Evolutionary conservation across 108 stramenopile genomes (phyloP).

Genomic region (Nitzschia sp.): DNA sequence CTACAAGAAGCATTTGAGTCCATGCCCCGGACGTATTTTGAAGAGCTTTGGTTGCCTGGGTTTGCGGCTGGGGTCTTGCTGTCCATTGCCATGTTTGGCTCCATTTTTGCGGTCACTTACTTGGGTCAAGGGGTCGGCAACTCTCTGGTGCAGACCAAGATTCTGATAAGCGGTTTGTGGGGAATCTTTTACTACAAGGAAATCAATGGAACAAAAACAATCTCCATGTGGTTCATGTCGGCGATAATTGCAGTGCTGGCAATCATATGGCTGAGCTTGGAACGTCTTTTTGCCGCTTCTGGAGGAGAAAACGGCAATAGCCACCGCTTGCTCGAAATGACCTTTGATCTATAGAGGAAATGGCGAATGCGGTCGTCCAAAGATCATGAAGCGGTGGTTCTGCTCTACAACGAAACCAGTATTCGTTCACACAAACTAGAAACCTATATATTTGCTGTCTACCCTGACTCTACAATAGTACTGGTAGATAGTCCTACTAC

Average conservation of each 20-base stretch:
- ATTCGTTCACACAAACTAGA: no score
- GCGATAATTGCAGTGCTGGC: conserved; percentile 62
- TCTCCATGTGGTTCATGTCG: conserved; percentile 69
- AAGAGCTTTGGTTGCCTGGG: conserved; percentile 61
- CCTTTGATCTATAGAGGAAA: no score
- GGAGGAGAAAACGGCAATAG: not conserved
- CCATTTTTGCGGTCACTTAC: conserved; percentile 68
- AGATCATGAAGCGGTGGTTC: not conserved
- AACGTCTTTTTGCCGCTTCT: conserved; percentile 32
- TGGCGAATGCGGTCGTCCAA: no score
- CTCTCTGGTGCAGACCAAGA: conserved; percentile 48
- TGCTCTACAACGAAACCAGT: not conserved
- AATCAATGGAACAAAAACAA: conserved; percentile 45
- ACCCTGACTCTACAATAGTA: no score
- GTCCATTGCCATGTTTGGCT: conserved; percentile 74
- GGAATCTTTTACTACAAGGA: conserved; percentile 82
- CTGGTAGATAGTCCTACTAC: no score
- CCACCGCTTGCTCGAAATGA: not conserved
- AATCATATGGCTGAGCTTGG: conserved; percentile 71
- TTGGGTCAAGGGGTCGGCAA: conserved; percentile 87
- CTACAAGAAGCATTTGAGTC: conserved; percentile 11
- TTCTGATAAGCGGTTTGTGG: conserved; percentile 67
- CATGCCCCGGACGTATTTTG: conserved; percentile 55
- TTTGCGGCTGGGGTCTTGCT: conserved; percentile 43
- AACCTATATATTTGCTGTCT: no score